Evolutionary conservation across 805 yeast species (phyloP).

Genomic region (Candida vaughaniae): DNA sequence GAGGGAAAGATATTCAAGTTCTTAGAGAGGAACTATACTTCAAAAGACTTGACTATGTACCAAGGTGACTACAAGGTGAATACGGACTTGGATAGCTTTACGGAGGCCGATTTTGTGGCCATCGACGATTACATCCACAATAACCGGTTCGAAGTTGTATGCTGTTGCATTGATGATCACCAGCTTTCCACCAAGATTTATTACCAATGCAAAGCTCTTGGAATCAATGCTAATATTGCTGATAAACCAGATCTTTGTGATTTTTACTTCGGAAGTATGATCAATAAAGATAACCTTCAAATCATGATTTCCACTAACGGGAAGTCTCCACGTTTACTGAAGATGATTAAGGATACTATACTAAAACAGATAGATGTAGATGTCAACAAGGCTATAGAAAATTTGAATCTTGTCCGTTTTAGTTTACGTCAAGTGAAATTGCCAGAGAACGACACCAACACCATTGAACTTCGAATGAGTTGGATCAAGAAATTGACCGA

Average conservation of each 20-base stretch:
- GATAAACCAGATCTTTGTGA: conserved; percentile 85
- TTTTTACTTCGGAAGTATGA: conserved; percentile 80
- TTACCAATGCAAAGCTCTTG: conserved; percentile 40
- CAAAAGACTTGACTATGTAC: conserved; percentile 51
- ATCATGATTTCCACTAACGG: conserved; percentile 85
- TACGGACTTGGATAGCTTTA: conserved; percentile 7
- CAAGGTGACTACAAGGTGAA: not conserved
- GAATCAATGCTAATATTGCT: conserved; percentile 73
- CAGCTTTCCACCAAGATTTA: conserved; percentile 56
- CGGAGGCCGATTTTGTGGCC: conserved; percentile 19
- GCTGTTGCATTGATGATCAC: conserved; percentile 76
- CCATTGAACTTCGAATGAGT: conserved; percentile 62
- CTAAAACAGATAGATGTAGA: conserved; percentile 46
- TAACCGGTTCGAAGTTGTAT: conserved; percentile 58
- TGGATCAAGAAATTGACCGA: conserved; percentile 72
- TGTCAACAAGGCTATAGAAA: conserved; percentile 59
- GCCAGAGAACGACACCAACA: conserved; percentile 46
- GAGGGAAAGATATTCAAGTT: conserved; percentile 45
- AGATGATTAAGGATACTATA: conserved; percentile 50
- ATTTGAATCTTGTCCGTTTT: conserved; percentile 56
- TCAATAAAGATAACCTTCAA: conserved; percentile 69
- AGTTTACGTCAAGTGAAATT: conserved; percentile 44
- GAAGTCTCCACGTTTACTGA: conserved; percentile 72
- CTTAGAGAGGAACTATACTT: conserved; percentile 43
- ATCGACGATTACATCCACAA: conserved; percentile 34